These are phyloP conservation scores for Inonotus hispidus DNA, from an alignment of 1,284 basidiomycete genomes.

Conservation along the genomic window DNA sequence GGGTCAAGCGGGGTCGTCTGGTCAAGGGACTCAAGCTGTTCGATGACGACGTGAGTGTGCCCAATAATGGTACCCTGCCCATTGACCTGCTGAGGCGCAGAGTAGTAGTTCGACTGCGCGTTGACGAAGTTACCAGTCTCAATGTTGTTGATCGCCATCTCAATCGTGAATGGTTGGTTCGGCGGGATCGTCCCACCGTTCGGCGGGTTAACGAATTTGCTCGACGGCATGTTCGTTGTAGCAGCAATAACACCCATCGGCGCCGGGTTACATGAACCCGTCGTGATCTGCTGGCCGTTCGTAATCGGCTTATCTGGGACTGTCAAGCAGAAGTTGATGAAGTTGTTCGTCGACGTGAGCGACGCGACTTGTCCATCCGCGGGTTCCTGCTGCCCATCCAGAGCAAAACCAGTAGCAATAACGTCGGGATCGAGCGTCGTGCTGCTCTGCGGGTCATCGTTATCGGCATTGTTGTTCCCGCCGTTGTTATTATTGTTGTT, in stretches of 20 bases:
- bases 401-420: slow-evolving; percentile 46
- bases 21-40: slow-evolving; percentile 42
- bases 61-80: slow-evolving; percentile 47
- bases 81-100: slow-evolving; percentile 61
- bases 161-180: slow-evolving; percentile 52
- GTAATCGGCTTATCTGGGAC: slow-evolving; percentile 46
- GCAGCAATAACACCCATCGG: slow-evolving; percentile 57
- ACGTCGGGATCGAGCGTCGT: slow-evolving; percentile 49
- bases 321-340: slow-evolving; percentile 63
- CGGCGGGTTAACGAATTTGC: slow-evolving; percentile 51
- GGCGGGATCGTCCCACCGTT: slow-evolving; percentile 50
- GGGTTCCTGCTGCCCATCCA: slow-evolving; percentile 41
- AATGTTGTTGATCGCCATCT: slow-evolving; percentile 51
- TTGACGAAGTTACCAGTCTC: slow-evolving; percentile 59
- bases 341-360: slow-evolving; percentile 63
- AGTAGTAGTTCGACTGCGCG: slow-evolving; percentile 55
- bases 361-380: slow-evolving; percentile 51
- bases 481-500: slow-evolving; percentile 24
- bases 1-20: slow-evolving; percentile 52
- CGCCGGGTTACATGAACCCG: slow-evolving; percentile 60
- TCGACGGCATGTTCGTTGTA: slow-evolving; percentile 50
- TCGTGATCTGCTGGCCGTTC: slow-evolving; percentile 51
- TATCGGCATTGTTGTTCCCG: slow-evolving; percentile 1
- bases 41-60: slow-evolving; percentile 62
- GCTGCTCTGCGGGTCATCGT: slow-evolving; percentile 4